phyloP scores from a whole-genome alignment of 2,329 filamentous ascomycete genomes.

The Dactylonectria estremocensis region DNA sequence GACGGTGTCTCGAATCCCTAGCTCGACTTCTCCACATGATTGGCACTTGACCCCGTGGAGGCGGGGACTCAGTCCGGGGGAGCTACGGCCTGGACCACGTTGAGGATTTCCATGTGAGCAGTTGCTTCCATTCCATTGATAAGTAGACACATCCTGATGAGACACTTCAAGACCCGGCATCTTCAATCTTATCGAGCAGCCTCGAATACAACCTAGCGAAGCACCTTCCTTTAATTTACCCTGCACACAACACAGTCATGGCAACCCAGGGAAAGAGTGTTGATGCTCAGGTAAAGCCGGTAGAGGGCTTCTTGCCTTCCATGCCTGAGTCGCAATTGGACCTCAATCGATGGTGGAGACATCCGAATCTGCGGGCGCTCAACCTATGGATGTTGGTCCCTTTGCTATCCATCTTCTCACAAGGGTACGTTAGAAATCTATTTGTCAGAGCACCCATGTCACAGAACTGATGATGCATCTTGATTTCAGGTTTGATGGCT shows the following conservation, averaged over 20 bases:
- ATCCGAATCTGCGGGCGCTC: slow-evolving; percentile 9
- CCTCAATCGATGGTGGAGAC: slow-evolving; percentile 8
- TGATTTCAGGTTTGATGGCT: background rate
- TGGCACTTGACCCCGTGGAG: too few species aligned
- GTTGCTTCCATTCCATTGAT: too few species aligned
- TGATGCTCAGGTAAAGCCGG: background rate
- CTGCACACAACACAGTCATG: background rate
- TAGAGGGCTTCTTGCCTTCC: background rate
- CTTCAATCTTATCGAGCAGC: too few species aligned
- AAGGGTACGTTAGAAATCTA: background rate
- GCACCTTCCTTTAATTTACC: too few species aligned
- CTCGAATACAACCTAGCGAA: background rate
- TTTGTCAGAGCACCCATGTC: background rate
- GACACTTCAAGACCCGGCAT: too few species aligned
- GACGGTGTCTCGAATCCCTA: too few species aligned
- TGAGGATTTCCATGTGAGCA: too few species aligned
- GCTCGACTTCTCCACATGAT: too few species aligned
- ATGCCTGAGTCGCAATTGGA: slow-evolving; percentile 16
- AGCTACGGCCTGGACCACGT: too few species aligned
- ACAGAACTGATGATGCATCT: background rate
- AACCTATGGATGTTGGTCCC: slow-evolving; percentile 14
- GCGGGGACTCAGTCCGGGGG: too few species aligned
- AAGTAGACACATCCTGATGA: too few species aligned
- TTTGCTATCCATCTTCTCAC: slow-evolving; percentile 13
- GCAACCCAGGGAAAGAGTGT: background rate